Evolutionary conservation across 2,329 filamentous ascomycete species (phyloP).

Genomic region (Neoarthrinium moseri): DNA sequence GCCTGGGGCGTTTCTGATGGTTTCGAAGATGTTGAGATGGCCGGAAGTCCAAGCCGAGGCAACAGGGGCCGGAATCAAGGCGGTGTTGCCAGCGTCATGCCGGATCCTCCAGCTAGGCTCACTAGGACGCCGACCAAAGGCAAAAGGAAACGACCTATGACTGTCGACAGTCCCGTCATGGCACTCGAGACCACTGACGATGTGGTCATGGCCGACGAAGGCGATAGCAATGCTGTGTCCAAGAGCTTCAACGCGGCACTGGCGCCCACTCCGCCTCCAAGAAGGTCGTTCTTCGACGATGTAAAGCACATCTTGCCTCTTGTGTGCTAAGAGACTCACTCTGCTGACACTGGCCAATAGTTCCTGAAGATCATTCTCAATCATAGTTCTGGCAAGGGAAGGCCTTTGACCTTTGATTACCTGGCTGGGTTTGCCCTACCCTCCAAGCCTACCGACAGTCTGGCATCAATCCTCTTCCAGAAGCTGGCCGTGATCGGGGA

Average conservation of each 20-base stretch:
- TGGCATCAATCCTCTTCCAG: slow-evolving; percentile 68
- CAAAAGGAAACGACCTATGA: slow-evolving; percentile 66
- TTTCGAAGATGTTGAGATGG: slow-evolving; percentile 68
- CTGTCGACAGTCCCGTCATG: slow-evolving; percentile 64
- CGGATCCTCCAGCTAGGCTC: slow-evolving; percentile 35
- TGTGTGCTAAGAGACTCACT: neutral
- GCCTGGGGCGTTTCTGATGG: slow-evolving; percentile 67
- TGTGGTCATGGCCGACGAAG: slow-evolving; percentile 32
- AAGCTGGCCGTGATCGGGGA: slow-evolving; percentile 59
- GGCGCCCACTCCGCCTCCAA: neutral
- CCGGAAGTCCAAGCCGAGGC: slow-evolving; percentile 52
- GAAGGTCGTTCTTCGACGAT: slow-evolving; percentile 37
- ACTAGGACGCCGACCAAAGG: slow-evolving; percentile 59
- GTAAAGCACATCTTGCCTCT: too few relatives aligned
- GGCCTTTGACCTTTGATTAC: slow-evolving; percentile 65
- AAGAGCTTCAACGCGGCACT: neutral
- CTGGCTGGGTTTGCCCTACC: slow-evolving; percentile 65
- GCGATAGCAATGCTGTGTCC: slow-evolving; percentile 1
- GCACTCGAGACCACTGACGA: slow-evolving; percentile 53
- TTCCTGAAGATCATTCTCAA: slow-evolving; percentile 64
- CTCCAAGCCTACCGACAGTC: slow-evolving; percentile 58
- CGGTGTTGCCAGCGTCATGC: slow-evolving; percentile 41
- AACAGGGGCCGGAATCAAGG: slow-evolving; percentile 40
- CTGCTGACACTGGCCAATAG: slow-evolving; percentile 33
- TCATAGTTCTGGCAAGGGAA: slow-evolving; percentile 53